Percentiles rank a stretch among this genome's conserved stretches.
phyloP scores from a whole-genome alignment of 805 yeast species.

The Nakazawaea wyomingensis region DNA sequence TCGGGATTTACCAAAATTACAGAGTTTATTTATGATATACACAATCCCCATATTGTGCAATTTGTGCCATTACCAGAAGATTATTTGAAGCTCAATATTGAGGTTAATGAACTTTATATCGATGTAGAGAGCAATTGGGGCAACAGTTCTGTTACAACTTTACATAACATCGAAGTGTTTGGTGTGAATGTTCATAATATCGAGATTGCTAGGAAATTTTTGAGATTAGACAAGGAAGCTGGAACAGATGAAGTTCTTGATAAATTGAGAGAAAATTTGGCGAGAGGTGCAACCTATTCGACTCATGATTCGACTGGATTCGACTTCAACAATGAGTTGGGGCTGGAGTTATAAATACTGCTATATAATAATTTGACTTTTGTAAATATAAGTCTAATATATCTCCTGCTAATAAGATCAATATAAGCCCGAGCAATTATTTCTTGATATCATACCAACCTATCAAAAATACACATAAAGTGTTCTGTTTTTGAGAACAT shows the following conservation, averaged over 20 bases:
- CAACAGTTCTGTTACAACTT: constrained; percentile 6
- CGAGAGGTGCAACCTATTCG: constrained; percentile 4
- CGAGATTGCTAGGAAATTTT: constrained; percentile 2
- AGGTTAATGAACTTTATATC: constrained; percentile 7
- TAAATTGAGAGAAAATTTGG: constrained; percentile 1
- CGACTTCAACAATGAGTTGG: no score
- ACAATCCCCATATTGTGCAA: constrained; percentile 9
- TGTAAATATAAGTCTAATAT: no score
- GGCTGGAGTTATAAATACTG: background rate
- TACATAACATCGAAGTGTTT: constrained; percentile 12
- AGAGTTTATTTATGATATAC: constrained; percentile 11
- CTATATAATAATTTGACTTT: background rate
- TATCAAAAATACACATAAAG: no score
- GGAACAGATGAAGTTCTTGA: constrained; percentile 6
- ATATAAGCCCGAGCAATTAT: no score
- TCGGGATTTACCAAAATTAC: constrained; percentile 4
- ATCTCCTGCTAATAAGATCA: no score
- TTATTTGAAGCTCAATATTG: constrained; percentile 6
- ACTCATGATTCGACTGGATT: no score
- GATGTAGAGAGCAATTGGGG: constrained; percentile 15
- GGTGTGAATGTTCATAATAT: constrained; percentile 10
- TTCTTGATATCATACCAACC: no score
- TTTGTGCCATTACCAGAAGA: constrained; percentile 5
- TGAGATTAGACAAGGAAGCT: background rate
- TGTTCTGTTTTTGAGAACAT: no score